Conservation (phyloP, 495 filamentous ascomycete genomes). For the Neurospora intermedia region DNA sequence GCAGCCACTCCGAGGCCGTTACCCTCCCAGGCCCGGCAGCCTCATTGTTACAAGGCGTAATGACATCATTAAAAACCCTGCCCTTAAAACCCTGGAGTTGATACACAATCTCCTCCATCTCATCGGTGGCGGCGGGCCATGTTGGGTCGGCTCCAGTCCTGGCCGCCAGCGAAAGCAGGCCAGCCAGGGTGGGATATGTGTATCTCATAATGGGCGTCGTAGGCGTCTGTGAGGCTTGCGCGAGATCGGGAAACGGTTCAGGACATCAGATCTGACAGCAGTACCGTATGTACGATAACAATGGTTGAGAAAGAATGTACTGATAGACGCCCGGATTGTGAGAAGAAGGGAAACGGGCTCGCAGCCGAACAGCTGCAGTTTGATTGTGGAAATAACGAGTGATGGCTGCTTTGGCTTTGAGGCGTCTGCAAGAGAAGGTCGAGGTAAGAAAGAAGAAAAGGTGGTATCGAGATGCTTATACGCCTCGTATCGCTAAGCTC, state of each 20-base stretch:
- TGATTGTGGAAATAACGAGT: background rate
- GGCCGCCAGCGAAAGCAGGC: conserved; percentile 23
- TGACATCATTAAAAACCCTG: conserved; percentile 42
- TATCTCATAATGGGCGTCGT: conserved; percentile 15
- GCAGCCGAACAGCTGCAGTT: background rate
- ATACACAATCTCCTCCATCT: conserved; percentile 54
- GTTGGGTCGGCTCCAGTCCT: conserved; percentile 36
- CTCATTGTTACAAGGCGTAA: conserved; percentile 48
- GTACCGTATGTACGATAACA: background rate
- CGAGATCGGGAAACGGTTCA: background rate
- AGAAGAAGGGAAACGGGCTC: background rate
- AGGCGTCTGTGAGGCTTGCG: background rate
- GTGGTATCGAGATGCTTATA: background rate
- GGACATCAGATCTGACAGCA: background rate
- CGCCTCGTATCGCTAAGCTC: background rate
- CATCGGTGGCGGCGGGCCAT: conserved; percentile 49
- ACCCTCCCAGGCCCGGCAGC: conserved; percentile 43
- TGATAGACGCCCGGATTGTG: background rate
- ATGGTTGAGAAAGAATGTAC: background rate
- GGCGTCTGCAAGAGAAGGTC: background rate
- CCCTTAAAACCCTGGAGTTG: conserved; percentile 42
- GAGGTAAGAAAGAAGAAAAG: background rate
- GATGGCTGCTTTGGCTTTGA: background rate
- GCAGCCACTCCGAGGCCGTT: conserved; percentile 51
- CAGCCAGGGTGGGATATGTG: conserved; percentile 11